Evolutionary conservation across 164 flowering plant species (phyloP), one percentile per base, ranked within the genome.

Genomic region (Platanus orientalis): DNA sequence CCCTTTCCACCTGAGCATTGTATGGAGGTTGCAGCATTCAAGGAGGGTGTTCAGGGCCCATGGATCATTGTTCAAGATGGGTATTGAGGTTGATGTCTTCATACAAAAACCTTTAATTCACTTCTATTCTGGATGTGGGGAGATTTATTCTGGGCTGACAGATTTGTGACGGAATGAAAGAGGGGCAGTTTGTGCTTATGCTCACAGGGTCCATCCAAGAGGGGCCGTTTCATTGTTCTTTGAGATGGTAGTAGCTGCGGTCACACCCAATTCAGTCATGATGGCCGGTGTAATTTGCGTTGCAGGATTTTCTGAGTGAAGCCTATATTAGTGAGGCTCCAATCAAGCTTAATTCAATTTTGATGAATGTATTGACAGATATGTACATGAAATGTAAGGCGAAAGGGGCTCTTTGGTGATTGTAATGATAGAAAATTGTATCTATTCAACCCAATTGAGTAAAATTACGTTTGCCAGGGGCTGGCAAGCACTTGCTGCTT

Each of bases 241-340:
- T 47, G 68, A 78, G 39, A 85, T 85, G 87, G 62, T 77, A 29
- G 71, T 52, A 28, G 68, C 64, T 16, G 82, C 79, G 25, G 53
- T 71, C 23, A 61, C 9, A 44, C 87, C 92, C 17, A 83, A 80
- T 70, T 66, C 81, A 2, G 73, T 84, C n/a, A 84, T 89, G 0
- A 75, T 86, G 87, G 83, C 78, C 45, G 68, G 82, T 54, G 82
- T 75, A n/a, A n/a, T n/a, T n/a, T n/a, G n/a, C n/a, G n/a, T n/a
- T n/a, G n/a, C n/a, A n/a, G n/a, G n/a, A n/a, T n/a, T n/a, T n/a
- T n/a, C n/a, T n/a, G n/a, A n/a, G n/a, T n/a, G n/a, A n/a, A n/a
- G n/a, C n/a, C n/a, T n/a, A n/a, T n/a, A n/a, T n/a, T n/a, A n/a
- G n/a, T n/a, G n/a, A n/a, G n/a, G n/a, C n/a, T n/a, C n/a, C n/a